These are phyloP conservation scores for Psilocybe cubensis DNA, from an alignment of 768 basidiomycete genomes.

Conservation along the genomic window DNA sequence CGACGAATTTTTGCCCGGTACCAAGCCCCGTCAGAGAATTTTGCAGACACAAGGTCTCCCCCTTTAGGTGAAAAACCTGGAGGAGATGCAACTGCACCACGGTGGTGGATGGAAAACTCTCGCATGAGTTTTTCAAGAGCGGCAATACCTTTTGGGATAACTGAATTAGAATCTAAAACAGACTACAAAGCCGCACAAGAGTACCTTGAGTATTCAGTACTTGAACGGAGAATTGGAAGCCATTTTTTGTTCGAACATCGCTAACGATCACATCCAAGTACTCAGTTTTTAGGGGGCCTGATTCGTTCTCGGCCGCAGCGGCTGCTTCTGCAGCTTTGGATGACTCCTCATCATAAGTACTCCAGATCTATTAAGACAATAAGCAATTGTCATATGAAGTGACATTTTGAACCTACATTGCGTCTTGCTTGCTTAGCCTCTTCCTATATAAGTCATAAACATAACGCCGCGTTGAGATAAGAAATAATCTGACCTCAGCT, in stretches of 20 bases:
- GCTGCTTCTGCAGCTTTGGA: slow-evolving; percentile 46
- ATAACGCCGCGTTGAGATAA: background rate
- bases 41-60: slow-evolving; percentile 92
- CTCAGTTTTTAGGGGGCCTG: slow-evolving; percentile 71
- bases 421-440: slow-evolving; percentile 81
- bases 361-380: slow-evolving; percentile 71
- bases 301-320: slow-evolving; percentile 43
- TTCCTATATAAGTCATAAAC: slow-evolving; percentile 41
- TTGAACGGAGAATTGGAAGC: slow-evolving; percentile 91
- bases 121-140: slow-evolving; percentile 92
- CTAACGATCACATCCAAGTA: slow-evolving; percentile 94
- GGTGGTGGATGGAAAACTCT: slow-evolving; percentile 90
- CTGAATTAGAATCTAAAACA: background rate
- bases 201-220: slow-evolving; percentile 88
- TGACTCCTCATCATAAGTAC: slow-evolving; percentile 76
- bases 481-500: slow-evolving; percentile 64
- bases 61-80: slow-evolving; percentile 78
- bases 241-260: slow-evolving; percentile 74
- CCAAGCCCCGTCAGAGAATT: slow-evolving; percentile 94
- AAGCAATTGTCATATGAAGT: background rate
- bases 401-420: slow-evolving; percentile 57
- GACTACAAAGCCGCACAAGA: slow-evolving; percentile 9
- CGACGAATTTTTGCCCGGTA: slow-evolving; percentile 93
- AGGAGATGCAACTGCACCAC: slow-evolving; percentile 57
- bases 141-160: slow-evolving; percentile 68